Base-by-base conservation (phyloP, 768 basidiomycete species). In the Gyrodon lividus region DNA sequence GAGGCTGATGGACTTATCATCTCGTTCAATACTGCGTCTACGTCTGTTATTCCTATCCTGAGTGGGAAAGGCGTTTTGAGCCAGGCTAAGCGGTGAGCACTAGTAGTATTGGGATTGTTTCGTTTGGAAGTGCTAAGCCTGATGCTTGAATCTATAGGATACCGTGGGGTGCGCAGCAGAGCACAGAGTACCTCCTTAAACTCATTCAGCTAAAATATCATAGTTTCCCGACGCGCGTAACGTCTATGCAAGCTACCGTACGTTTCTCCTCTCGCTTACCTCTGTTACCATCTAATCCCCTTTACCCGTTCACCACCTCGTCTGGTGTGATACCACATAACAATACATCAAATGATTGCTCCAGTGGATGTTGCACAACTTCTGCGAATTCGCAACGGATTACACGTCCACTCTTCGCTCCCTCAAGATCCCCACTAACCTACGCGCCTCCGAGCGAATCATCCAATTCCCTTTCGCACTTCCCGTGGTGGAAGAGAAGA, bases 131-230 rank as follows among this genome's bases (percentile, higher is more conserved):
- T 10, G 28, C 50, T 43, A 19, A 55, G 8, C 20, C 22, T 20
- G 47, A 12, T 13, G 31, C 13, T 8, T 22, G 33, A 49, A n/a
- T 14, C n/a, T n/a, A 6, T 39, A 97, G 95, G 56, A 90, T 99
- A 69, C 89, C 92, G 4, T 98, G 93, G 92, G 97, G 97, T 23
- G 83, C 88, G 22, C 81, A 84, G 2, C 95, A 98, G 61, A 83
- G 92, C 1, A 83, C 91, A 0, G 97, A 99, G 49, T 89, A 97
- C 62, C 78, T 98, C 45, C 82, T 95, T 54, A 97, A 94, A 64
- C 83, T 96, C 19, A 84, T 95, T 37, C 95, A 98, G 64, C 80
- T 98, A 31, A 99, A 98, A 69, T 97, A 98, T 65, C 89, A 96
- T 23, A 87, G 78, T 41, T 98, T 98, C 67, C 90, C 92, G 5